Evolutionary conservation across 495 filamentous ascomycete species (phyloP).

Genomic region (Daldinia childiae): DNA sequence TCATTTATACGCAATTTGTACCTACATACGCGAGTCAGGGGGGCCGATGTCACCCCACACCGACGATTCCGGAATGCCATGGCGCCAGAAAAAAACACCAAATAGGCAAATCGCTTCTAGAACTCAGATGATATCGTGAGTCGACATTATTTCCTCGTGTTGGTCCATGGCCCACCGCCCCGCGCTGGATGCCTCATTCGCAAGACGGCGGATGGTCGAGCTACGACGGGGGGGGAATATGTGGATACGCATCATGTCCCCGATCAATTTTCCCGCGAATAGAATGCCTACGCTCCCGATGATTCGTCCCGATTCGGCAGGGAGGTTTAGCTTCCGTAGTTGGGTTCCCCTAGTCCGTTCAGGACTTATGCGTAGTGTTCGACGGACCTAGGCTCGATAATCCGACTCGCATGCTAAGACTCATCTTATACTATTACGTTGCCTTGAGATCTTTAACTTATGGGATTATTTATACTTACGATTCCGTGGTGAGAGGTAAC

Average conservation of each 20-base stretch:
- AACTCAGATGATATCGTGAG: not conserved
- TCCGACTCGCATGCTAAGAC: not conserved
- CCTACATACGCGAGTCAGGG: not conserved
- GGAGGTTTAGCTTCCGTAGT: constrained; percentile 33
- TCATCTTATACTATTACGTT: not conserved
- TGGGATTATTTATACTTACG: not conserved
- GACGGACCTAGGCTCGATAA: constrained; percentile 11
- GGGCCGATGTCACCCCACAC: constrained; percentile 16
- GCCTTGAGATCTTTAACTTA: not conserved
- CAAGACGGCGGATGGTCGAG: constrained; percentile 1
- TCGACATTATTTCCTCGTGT: not conserved
- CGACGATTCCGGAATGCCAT: not conserved
- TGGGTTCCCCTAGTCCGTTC: constrained; percentile 8
- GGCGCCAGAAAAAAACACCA: not conserved
- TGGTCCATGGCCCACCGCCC: not conserved
- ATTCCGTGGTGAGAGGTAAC: not conserved
- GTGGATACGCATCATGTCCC: constrained; percentile 8
- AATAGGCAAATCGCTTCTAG: not conserved
- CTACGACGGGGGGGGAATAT: not conserved
- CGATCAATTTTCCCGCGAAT: constrained; percentile 30
- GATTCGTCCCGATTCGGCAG: constrained; percentile 35
- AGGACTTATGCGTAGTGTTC: not conserved
- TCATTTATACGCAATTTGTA: constrained; percentile 32
- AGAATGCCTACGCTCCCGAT: not conserved
- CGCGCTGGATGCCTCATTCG: constrained; percentile 28